phyloP scores from a whole-genome alignment of 2,329 filamentous ascomycete species.

The Sphaerostilbella broomeana region DNA sequence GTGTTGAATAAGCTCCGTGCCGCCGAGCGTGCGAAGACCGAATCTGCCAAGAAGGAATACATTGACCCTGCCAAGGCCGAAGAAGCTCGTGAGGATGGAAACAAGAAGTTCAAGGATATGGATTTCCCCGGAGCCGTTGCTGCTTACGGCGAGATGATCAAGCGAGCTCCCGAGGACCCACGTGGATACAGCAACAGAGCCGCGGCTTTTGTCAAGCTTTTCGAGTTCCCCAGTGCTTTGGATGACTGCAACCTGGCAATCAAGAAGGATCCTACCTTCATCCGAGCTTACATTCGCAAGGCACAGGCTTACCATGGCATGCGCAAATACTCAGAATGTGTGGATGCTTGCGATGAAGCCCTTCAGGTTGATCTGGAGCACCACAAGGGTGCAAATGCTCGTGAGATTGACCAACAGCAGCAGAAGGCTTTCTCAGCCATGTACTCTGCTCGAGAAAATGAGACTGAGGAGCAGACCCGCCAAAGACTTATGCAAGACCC shows the following conservation, averaged over 20 bases:
- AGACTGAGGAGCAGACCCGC: slow-evolving; percentile 92
- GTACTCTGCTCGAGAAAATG: slow-evolving; percentile 84
- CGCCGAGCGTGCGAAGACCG: slow-evolving; percentile 80
- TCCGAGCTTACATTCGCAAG: slow-evolving; percentile 93
- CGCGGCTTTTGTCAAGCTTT: slow-evolving; percentile 91
- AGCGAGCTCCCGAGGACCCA: slow-evolving; percentile 86
- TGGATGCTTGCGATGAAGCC: slow-evolving; percentile 84
- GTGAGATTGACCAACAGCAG: slow-evolving; percentile 90
- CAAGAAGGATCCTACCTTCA: slow-evolving; percentile 84
- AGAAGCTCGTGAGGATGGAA: slow-evolving; percentile 88
- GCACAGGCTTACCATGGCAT: slow-evolving; percentile 93
- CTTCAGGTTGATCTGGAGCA: slow-evolving; percentile 64
- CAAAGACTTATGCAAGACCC: slow-evolving; percentile 86
- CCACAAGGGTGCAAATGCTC: slow-evolving; percentile 66
- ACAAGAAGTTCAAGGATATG: slow-evolving; percentile 92
- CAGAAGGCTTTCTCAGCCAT: slow-evolving; percentile 88
- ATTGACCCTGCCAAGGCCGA: slow-evolving; percentile 88
- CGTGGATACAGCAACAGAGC: slow-evolving; percentile 96
- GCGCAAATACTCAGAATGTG: slow-evolving; percentile 94
- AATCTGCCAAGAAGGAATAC: slow-evolving; percentile 70
- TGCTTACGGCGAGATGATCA: slow-evolving; percentile 93
- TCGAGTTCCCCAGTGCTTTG: slow-evolving; percentile 89
- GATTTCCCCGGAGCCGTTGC: slow-evolving; percentile 95
- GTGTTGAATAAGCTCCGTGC: slow-evolving; percentile 86
- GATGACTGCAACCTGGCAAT: slow-evolving; percentile 89